Evolutionary conservation across 2,329 filamentous ascomycete genomes (phyloP).

Genomic region (Nemania serpens): DNA sequence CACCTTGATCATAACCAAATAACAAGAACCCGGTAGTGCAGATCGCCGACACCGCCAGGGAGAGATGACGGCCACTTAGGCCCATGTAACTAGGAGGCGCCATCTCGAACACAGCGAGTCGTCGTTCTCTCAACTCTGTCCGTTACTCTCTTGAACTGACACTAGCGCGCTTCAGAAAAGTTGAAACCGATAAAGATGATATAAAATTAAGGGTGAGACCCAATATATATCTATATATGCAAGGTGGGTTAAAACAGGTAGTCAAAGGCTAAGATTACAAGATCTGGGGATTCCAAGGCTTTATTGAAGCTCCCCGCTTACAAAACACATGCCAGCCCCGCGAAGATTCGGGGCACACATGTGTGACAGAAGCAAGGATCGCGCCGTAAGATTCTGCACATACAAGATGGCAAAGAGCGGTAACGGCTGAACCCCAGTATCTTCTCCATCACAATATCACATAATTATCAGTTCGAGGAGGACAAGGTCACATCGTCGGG

Average conservation of each 20-base stretch:
- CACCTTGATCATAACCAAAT: conserved; percentile 48
- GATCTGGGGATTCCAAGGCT: conserved; percentile 12
- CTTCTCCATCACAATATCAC: conserved; percentile 1
- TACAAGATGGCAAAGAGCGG: conserved; percentile 11
- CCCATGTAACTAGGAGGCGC: conserved; percentile 61
- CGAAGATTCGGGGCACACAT: conserved; percentile 11
- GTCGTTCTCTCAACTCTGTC: conserved; percentile 13
- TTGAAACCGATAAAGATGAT: not conserved
- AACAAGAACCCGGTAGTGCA: conserved; percentile 67
- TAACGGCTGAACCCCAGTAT: conserved; percentile 8
- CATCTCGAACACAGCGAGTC: conserved; percentile 44
- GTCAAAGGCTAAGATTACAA: not conserved
- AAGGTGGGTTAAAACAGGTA: too few relatives aligned
- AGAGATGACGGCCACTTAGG: conserved; percentile 61
- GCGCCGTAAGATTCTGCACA: conserved; percentile 10
- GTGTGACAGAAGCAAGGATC: conserved; percentile 8
- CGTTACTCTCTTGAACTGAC: not conserved
- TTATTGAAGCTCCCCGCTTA: conserved; percentile 12
- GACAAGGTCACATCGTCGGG: conserved; percentile 7
- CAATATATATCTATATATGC: not conserved
- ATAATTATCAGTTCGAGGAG: not conserved
- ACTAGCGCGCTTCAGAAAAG: not conserved
- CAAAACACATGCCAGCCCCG: conserved; percentile 1
- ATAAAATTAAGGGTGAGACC: not conserved
- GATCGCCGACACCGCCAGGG: conserved; percentile 62